These are phyloP conservation scores for Monilinia polystroma DNA, from an alignment of 2,329 filamentous ascomycete species.

Conservation along the genomic window DNA sequence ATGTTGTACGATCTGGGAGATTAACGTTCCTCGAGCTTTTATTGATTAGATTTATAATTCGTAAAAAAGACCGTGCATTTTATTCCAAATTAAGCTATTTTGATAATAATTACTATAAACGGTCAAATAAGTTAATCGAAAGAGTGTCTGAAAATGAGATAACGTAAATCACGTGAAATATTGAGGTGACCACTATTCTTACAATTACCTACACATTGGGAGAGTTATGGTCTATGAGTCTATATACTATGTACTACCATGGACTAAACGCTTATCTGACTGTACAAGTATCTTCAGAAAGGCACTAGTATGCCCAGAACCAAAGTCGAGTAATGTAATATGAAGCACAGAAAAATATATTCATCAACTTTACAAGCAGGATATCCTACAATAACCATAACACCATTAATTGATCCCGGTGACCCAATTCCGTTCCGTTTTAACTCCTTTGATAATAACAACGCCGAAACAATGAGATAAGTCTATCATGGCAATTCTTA, in stretches of 20 bases:
- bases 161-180: no score
- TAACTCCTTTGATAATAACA: not conserved
- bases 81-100: no score
- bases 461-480: not conserved
- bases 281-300: no score
- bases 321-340: not conserved
- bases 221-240: not conserved
- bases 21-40: no score
- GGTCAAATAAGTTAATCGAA: no score
- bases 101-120: no score
- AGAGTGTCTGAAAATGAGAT: no score
- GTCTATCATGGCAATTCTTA: not conserved
- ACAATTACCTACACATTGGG: not conserved
- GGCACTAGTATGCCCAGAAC: no score
- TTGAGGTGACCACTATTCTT: no score
- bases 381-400: slow-evolving; percentile 7
- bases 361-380: not conserved
- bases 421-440: not conserved
- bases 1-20: no score
- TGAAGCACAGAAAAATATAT: not conserved
- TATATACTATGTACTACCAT: not conserved
- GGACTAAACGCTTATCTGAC: not conserved
- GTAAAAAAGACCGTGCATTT: no score
- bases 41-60: no score
- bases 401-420: slow-evolving; percentile 1